Base-by-base conservation (phyloP, 164 flowering plant genomes). In the Nelumbo lutea region DNA sequence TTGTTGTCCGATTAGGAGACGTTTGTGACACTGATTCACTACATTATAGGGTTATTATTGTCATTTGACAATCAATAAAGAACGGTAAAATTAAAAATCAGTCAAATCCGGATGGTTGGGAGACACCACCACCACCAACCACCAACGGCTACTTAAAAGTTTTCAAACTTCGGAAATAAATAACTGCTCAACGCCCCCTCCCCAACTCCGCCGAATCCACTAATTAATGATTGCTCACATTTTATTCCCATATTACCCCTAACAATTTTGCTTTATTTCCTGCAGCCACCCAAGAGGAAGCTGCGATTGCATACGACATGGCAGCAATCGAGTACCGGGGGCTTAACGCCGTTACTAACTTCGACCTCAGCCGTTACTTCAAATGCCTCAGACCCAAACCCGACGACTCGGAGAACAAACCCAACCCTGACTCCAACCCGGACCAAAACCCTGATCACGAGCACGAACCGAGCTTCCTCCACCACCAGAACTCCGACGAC, bases 301-400 rank as follows among this genome's bases (percentile, higher is more conserved):
- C 89, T 0, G 89, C 87, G 1, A 66, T 76, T 0, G 89, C 89
- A 14, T 86, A 86, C 62, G 89, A 86, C 74, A 81, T 79, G 82
- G 89, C 87, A 59, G 87, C 89, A 1, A 81, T 86, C 10, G 82
- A 83, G 69, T 77, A 86, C 62, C 75, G 87, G 11, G 89, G 89
- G 42, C 79, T 76, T 3, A 82, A 81, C 67, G 88, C 86, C 42
- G 86, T 86, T 42, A 83, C 88, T 42, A 83, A 84, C 76, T 83
- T 83, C 65, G 86, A 84, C 66, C 76, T 90, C 61, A 86, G 90
- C 81, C 94, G 91, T 70, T 91, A 91, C 79, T 81, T 88, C 76
- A 84, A 86, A 56, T 86, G 87, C 87, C 83, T 86, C 15, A 72
- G 70, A 42, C 91, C 95, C 14, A 74, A 73, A 63, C 61, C 65